A percentile compares a stretch with the other conserved stretches of the same genome.
phyloP scores from a whole-genome alignment of 2,329 filamentous ascomycete species.

The Sarocladium oryzae region DNA sequence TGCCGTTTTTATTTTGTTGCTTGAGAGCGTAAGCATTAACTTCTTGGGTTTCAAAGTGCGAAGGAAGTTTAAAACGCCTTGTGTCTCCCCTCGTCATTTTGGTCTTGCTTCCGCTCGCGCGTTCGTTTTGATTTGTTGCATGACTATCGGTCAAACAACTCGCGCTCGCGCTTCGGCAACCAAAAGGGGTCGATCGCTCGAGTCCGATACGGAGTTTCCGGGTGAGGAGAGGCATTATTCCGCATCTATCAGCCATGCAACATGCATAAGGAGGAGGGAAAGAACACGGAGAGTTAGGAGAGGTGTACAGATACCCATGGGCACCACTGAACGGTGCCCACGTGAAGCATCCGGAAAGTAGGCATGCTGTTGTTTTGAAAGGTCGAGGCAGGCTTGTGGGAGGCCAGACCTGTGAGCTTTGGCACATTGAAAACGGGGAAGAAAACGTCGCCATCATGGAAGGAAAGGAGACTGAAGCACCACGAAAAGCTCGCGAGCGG shows the following conservation, averaged over 20 bases:
- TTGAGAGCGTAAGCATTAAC: constrained; percentile 7
- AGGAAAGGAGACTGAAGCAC: not conserved
- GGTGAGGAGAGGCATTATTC: not conserved
- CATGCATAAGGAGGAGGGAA: not conserved
- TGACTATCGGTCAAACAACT: not conserved
- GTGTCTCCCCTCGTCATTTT: not conserved
- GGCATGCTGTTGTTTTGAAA: not conserved
- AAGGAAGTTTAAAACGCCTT: constrained; percentile 4
- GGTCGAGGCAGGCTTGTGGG: not conserved
- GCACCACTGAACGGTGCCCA: not conserved
- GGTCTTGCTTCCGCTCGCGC: not conserved
- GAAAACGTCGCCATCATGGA: not conserved
- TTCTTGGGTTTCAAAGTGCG: constrained; percentile 7
- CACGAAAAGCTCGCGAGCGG: not conserved
- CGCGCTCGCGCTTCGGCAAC: constrained; percentile 2
- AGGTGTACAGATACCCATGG: constrained; percentile 1
- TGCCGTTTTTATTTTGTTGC: constrained; percentile 1
- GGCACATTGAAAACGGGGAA: not conserved
- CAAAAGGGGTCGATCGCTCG: constrained; percentile 7
- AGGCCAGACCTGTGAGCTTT: not conserved
- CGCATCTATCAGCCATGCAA: not conserved
- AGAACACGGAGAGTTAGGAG: not conserved
- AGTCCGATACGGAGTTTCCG: constrained; percentile 1
- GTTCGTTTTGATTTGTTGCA: constrained; percentile 4
- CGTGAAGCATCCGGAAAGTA: not conserved